Evolutionary conservation across 257 asterid species (phyloP), one percentile per base, ranked within the genome.

Genomic region (Petrea volubilis): DNA sequence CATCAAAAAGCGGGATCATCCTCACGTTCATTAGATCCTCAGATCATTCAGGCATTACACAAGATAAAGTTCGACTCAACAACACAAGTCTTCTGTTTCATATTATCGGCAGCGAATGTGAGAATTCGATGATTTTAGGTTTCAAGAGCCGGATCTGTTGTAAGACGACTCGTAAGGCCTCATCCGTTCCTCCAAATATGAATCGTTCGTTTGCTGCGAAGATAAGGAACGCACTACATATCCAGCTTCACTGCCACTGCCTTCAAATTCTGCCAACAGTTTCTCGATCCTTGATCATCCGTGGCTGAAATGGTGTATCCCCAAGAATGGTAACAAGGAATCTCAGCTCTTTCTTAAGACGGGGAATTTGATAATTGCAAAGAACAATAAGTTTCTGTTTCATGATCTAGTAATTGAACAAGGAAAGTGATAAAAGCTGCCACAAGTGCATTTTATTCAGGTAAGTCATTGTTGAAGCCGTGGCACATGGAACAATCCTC

Each of bases 371-470:
- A 44, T 46, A 50, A 47, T 44, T 31, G 2, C 8, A 18, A 4
- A 34, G 31, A 1, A 17, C 3, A 50, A 50, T 7, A 1, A 50
- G 10, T 49, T 6, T n/a, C n/a, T 11, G 50, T 2, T 31, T 49
- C 49, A 31, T 49, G 47, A 6, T n/a, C n/a, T n/a, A 66, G 60
- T n/a, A n/a, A n/a, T n/a, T n/a, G n/a, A n/a, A n/a, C n/a, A n/a
- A n/a, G n/a, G n/a, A n/a, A n/a, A n/a, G 61, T 38, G 46, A 66
- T 49, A 31, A 66, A 66, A 50, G 31, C 31, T 3, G 72, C 72
- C 10, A 66, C 0, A 25, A 66, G 34, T 18, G 49, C 72, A 11
- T 29, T 49, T 47, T 21, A 40, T 29, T 29, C 61, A 17, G 17
- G 24, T 40, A 6, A 20, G 34, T 24, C n/a, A 3, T 13, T 46